Evolutionary conservation across 75 land plant genomes (phyloP).

Genomic region (Chamaecyparis obtusa): DNA sequence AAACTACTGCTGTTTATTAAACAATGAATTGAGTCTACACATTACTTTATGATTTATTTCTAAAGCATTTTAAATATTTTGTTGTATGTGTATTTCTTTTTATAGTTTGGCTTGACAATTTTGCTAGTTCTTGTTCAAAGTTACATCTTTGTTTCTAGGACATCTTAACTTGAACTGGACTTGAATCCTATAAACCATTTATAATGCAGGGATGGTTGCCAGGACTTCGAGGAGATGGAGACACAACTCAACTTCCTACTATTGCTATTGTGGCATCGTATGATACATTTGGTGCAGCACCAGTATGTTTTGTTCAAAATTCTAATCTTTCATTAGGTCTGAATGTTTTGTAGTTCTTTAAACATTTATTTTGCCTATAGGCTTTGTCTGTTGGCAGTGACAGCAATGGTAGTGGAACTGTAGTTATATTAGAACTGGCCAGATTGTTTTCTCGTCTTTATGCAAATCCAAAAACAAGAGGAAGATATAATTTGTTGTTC

Average conservation of each 20-base stretch:
- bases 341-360: not conserved
- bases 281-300: conserved; percentile 99
- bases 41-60: not conserved
- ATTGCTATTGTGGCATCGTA: conserved; percentile 98
- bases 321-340: not conserved
- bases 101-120: not conserved
- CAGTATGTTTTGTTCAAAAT: conserved; percentile 48
- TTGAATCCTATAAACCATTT: not conserved
- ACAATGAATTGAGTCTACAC: not conserved
- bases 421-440: conserved; percentile 86
- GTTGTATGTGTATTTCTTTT: not conserved
- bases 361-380: conserved; percentile 32
- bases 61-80: not conserved
- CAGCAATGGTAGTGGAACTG: conserved; percentile 95
- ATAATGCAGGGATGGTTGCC: conserved; percentile 83
- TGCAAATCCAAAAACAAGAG: conserved; percentile 88
- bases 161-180: not conserved
- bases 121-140: not conserved
- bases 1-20: too few species aligned
- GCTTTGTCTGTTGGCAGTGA: conserved; percentile 90
- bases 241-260: conserved; percentile 78
- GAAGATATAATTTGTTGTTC: conserved; percentile 88
- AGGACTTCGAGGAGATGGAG: conserved; percentile 81
- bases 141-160: not conserved
- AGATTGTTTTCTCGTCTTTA: conserved; percentile 89